These are phyloP conservation scores for Chionographis japonica DNA, from an alignment of 106 monocot species.

Conservation along the genomic window DNA sequence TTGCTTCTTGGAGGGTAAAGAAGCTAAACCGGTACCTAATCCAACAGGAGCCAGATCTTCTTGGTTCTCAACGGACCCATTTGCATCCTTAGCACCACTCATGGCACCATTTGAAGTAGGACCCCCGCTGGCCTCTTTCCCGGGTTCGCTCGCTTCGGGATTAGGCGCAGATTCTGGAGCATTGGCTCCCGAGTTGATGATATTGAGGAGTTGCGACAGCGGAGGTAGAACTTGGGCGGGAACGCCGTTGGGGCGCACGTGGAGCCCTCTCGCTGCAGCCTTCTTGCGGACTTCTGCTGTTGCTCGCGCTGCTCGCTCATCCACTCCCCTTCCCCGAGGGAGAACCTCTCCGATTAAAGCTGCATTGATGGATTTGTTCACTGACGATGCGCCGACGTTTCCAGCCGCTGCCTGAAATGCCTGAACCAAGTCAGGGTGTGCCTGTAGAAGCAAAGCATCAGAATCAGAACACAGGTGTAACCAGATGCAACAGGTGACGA, in stretches of 20 bases:
- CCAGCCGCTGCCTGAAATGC: conserved; percentile 71
- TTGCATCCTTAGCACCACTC: conserved; percentile 2
- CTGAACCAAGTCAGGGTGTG: conserved; percentile 63
- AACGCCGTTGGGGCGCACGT: conserved; percentile 42
- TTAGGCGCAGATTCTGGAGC: conserved; percentile 11
- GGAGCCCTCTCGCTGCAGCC: conserved; percentile 76
- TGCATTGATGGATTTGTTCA: conserved; percentile 44
- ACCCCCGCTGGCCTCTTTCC: conserved; percentile 8
- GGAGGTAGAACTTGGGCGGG: conserved; percentile 46
- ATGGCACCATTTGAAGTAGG: conserved; percentile 9
- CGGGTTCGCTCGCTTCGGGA: conserved; percentile 16
- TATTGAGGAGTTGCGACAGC: conserved; percentile 57
- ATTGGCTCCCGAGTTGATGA: conserved; percentile 34
- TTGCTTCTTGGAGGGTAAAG: conserved; percentile 79
- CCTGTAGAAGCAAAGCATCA: conserved; percentile 31
- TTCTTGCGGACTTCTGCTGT: conserved; percentile 88
- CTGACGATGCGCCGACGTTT: conserved; percentile 21
- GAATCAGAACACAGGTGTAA: neutral
- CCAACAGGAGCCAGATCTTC: conserved; percentile 63
- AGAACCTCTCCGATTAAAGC: conserved; percentile 50
- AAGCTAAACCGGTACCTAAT: conserved; percentile 60
- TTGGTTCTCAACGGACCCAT: conserved; percentile 4
- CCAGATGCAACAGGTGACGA: too few species aligned
- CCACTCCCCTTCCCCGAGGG: conserved; percentile 64
- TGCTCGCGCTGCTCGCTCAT: conserved; percentile 84